A percentile compares a stretch with the other conserved stretches of the same genome.
These are phyloP conservation scores for Penicillium goetzii DNA, from an alignment of 495 filamentous ascomycete genomes.

Conservation along the genomic window DNA sequence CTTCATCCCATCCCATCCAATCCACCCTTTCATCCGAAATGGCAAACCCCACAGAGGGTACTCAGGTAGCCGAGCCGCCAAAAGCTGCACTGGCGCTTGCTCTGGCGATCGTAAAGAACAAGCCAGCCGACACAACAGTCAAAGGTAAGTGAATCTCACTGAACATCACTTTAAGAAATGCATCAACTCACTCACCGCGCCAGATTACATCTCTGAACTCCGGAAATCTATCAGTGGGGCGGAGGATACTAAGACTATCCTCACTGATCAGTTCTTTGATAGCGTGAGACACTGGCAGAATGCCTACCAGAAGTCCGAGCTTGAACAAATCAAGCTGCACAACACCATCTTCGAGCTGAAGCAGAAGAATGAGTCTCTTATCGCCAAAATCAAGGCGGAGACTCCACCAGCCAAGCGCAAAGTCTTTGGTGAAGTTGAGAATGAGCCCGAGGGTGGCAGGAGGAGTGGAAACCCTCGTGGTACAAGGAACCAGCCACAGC, in stretches of 20 bases:
- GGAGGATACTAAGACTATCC: not conserved
- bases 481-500: not conserved
- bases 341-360: conserved; percentile 50
- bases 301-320: conserved; percentile 50
- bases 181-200: not conserved
- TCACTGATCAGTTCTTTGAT: conserved; percentile 46
- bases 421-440: conserved; percentile 8
- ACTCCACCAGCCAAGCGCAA: conserved; percentile 35
- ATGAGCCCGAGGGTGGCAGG: not conserved
- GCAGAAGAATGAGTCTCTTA: conserved; percentile 36
- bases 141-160: conserved; percentile 35
- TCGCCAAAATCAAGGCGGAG: conserved; percentile 24
- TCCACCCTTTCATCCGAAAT: conserved; percentile 2
- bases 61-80: conserved; percentile 23
- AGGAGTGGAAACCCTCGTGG: conserved; percentile 21
- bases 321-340: conserved; percentile 47
- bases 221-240: conserved; percentile 39
- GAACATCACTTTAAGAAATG: not conserved
- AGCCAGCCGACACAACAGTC: conserved; percentile 39
- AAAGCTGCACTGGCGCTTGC: conserved; percentile 50
- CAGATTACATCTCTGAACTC: conserved; percentile 48
- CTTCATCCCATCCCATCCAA: not conserved
- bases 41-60: not conserved
- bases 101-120: conserved; percentile 50
- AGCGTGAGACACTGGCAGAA: conserved; percentile 55